A percentile compares a stretch with the other conserved stretches of the same genome.
Conservation (phyloP, 2,329 filamentous ascomycete species). For the Aspergillus ibericus region DNA sequence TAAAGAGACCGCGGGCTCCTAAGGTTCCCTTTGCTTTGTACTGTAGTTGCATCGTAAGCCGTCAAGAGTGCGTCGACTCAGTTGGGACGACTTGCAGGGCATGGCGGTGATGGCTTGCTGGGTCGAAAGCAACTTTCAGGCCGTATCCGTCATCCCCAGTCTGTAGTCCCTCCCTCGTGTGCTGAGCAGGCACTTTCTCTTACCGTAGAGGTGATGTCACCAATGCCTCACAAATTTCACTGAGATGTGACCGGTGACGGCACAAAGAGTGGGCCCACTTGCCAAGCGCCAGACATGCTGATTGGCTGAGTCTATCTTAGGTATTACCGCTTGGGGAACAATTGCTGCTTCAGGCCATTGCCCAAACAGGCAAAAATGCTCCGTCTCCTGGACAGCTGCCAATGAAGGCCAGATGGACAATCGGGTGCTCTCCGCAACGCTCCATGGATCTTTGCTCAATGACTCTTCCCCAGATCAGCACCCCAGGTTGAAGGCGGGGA, state of each 20-base stretch:
- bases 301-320: neutral
- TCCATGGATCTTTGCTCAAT: neutral
- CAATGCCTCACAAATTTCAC: neutral
- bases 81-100: too few relatives aligned
- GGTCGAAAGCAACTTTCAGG: too few relatives aligned
- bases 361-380: neutral
- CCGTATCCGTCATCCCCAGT: too few relatives aligned
- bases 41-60: too few relatives aligned
- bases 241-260: neutral
- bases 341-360: neutral
- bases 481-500: neutral
- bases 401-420: neutral
- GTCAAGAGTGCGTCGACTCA: too few relatives aligned
- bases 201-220: neutral
- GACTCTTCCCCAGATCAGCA: neutral
- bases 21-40: too few relatives aligned
- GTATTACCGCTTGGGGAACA: neutral
- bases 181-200: too few relatives aligned
- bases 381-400: neutral
- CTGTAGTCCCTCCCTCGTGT: too few relatives aligned
- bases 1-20: too few relatives aligned
- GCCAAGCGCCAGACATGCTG: neutral
- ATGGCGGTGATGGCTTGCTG: too few relatives aligned
- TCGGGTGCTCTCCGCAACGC: neutral
- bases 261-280: neutral